Percentiles rank a stretch among this genome's conserved stretches.
Conservation (phyloP, 169 alveolate species). For the Eimeria zaria region DNA sequence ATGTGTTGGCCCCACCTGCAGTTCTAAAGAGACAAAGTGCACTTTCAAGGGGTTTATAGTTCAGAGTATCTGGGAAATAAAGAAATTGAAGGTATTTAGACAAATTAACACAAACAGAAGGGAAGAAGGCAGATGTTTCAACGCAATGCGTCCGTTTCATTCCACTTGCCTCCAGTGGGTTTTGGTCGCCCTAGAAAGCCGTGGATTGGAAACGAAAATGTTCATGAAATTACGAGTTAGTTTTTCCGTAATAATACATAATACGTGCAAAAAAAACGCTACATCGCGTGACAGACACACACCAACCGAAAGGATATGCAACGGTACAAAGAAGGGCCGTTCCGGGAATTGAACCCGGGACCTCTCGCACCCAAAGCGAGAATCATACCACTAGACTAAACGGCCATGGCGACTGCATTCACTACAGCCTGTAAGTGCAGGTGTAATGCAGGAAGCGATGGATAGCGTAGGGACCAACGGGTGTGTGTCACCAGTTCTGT, state of each 20-base stretch:
- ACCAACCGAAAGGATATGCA: neutral
- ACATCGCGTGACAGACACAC: neutral
- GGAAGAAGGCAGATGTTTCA: neutral
- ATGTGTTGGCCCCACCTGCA: neutral
- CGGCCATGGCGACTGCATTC: neutral
- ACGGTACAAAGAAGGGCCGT: constrained; percentile 32
- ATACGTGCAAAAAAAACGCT: neutral
- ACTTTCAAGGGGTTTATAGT: neutral
- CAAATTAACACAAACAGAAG: neutral
- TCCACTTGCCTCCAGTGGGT: neutral
- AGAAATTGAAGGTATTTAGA: neutral
- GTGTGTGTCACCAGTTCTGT: neutral
- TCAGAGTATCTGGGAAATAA: neutral
- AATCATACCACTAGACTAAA: constrained; percentile 85
- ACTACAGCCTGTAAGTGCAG: neutral
- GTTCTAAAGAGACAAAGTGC: neutral
- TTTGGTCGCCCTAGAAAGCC: neutral
- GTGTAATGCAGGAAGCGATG: neutral
- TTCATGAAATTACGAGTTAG: neutral
- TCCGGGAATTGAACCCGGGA: constrained; percentile 87
- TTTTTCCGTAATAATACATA: neutral
- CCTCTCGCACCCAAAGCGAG: constrained; percentile 85
- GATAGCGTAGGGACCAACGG: neutral
- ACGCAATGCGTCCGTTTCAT: neutral
- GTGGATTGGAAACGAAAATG: neutral